Percentiles rank a stretch among this genome's conserved stretches.
Evolutionary conservation across 148 eudicot genomes (phyloP).

Genomic region (Amaranthus cruentus): DNA sequence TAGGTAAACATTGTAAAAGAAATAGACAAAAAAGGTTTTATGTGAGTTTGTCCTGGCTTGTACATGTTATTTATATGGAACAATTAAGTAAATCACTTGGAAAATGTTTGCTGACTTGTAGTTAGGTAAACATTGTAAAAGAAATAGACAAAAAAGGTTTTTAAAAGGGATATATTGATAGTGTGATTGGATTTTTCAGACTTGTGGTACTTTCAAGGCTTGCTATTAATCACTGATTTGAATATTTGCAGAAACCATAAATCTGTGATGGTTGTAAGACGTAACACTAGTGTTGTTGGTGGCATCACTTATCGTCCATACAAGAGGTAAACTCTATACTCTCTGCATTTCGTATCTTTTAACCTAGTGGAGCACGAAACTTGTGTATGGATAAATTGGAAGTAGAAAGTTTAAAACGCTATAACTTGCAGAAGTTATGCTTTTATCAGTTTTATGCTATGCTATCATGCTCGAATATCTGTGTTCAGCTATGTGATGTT

Average conservation of each 20-base stretch:
- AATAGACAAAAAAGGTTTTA: not conserved
- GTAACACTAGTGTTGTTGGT: conserved; percentile 63
- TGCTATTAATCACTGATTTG: conserved; percentile 10
- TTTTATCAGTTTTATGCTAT: not conserved
- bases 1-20: not conserved
- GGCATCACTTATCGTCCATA: conserved; percentile 98
- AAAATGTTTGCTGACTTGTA: not conserved
- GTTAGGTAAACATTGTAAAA: not conserved
- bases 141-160: not conserved
- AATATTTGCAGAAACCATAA: conserved; percentile 71
- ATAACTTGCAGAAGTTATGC: not conserved
- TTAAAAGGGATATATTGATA: not conserved
- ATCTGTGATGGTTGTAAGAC: conserved; percentile 84
- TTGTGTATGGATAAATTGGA: not conserved
- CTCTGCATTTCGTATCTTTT: conserved; percentile 6
- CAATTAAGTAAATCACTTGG: not conserved
- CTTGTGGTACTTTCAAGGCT: conserved; percentile 1
- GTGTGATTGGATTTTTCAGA: not conserved
- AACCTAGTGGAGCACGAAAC: not conserved
- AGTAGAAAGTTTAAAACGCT: not conserved
- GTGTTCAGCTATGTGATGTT: not conserved
- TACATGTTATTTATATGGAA: not conserved
- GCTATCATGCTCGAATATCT: too few relatives aligned
- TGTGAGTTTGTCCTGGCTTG: not conserved
- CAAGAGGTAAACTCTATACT: conserved; percentile 43